phyloP scores from a whole-genome alignment of 176 grass and related monocot genomes.

The Urochloa ruziziensis region DNA sequence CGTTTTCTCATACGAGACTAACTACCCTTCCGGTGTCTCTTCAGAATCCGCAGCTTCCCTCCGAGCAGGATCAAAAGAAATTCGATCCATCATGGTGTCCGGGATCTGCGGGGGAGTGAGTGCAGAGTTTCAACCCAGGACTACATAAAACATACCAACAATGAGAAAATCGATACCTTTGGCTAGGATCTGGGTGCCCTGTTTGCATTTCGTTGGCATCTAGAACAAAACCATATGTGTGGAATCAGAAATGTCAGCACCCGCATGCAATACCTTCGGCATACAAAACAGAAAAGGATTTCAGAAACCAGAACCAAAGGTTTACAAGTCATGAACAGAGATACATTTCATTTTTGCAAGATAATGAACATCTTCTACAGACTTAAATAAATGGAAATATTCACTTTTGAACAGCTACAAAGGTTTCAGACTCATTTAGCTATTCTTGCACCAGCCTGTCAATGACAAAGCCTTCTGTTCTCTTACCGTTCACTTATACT shows the following conservation, averaged over 20 bases:
- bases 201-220: slow-evolving; percentile 2
- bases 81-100: neutral
- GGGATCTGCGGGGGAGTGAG: neutral
- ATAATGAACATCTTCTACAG: neutral
- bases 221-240: neutral
- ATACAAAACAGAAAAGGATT: neutral
- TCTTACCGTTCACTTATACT: neutral
- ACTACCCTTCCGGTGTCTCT: neutral
- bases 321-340: neutral
- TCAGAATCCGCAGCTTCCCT: neutral
- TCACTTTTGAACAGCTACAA: neutral
- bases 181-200: neutral
- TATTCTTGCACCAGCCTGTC: neutral
- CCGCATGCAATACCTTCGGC: neutral
- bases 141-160: neutral
- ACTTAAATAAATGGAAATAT: neutral
- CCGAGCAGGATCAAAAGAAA: neutral
- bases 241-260: slow-evolving; percentile 5
- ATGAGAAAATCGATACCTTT: neutral
- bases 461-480: neutral
- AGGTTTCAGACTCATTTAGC: neutral
- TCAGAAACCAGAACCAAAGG: neutral
- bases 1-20: neutral
- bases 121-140: neutral
- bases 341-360: neutral